Base-by-base conservation (phyloP, 805 yeast genomes). In the Barnettozyma sucrosica region DNA sequence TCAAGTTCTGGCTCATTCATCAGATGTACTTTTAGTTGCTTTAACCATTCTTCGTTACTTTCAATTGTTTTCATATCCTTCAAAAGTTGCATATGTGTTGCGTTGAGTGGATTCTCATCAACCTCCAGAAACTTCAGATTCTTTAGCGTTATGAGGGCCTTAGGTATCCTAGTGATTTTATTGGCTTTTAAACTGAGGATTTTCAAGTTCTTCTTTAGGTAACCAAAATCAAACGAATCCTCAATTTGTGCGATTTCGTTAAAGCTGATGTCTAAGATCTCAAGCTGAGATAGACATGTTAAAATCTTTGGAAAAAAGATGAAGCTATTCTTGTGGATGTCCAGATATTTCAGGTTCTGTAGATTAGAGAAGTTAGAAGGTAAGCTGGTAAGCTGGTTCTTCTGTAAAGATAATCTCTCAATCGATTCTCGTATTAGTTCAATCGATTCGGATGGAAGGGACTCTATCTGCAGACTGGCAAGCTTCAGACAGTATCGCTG, bases 101-200 rank as follows among this genome's bases (percentile, higher is more conserved):
- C 53, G 6, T 76, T 67, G 30, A 78, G 67, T 0, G 89, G 89
- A 54, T 86, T 85, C 32, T 74, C 76, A 11, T 77, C 79, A 4
- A 83, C 65, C 53, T 83, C 88, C 20, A 85, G 66, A 37, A 82
- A 74, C 48, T 75, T 73, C 33, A 86, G 67, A 47, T 69, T 72
- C 2, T 68, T 64, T 51, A 85, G 61, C 36, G 76, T 78, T 1
- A 77, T 71, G 9, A 86, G 59, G 7, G 68, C 64, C 1, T 78
- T 74, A 1, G 84, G 81, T 25, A 85, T 65, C 37, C 71, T 74
- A 50, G 76, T 70, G 51, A 86, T 69, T 28, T 66, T 66, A 62
- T 86, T 86, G 48, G 76, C 72, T 52, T 77, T 78, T 43, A 86
- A 64, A 18, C 84, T 79, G n/a, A 86, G 63, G 2, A 80, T 80